A percentile compares a stretch with the other conserved stretches of the same genome.
Conservation (phyloP, 2,329 filamentous ascomycete genomes). For the Fusarium keratoplasticum region DNA sequence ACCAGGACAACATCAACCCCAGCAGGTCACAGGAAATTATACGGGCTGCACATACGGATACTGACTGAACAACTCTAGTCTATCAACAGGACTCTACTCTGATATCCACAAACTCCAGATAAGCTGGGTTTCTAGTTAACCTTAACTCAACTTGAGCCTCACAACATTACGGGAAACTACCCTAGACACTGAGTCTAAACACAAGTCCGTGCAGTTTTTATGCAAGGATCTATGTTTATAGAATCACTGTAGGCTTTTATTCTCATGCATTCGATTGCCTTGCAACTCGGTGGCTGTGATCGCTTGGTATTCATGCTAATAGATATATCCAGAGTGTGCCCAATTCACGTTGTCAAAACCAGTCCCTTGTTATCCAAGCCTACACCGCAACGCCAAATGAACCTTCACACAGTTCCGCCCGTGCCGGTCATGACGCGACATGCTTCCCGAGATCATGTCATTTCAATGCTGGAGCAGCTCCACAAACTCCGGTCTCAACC, state of each 20-base stretch:
- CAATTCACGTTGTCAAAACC: background rate
- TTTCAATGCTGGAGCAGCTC: constrained; percentile 17
- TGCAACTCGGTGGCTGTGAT: background rate
- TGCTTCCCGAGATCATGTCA: background rate
- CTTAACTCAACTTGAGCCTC: background rate
- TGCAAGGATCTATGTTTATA: background rate
- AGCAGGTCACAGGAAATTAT: background rate
- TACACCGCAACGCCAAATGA: constrained; percentile 6
- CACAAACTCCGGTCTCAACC: constrained; percentile 24
- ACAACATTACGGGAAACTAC: background rate
- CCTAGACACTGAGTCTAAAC: background rate
- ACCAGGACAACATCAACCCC: background rate
- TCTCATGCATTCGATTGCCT: background rate
- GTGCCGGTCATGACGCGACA: constrained; percentile 1
- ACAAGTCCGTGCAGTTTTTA: background rate
- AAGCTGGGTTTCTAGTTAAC: background rate
- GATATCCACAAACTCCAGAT: background rate
- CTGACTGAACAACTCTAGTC: background rate
- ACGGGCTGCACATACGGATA: background rate
- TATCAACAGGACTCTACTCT: background rate
- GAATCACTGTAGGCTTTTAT: background rate
- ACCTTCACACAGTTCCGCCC: background rate
- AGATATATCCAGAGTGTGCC: background rate
- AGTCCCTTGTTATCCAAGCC: background rate
- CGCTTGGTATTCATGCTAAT: background rate